Conservation (phyloP, 495 filamentous ascomycete genomes). For the Penicillium cataractarum region DNA sequence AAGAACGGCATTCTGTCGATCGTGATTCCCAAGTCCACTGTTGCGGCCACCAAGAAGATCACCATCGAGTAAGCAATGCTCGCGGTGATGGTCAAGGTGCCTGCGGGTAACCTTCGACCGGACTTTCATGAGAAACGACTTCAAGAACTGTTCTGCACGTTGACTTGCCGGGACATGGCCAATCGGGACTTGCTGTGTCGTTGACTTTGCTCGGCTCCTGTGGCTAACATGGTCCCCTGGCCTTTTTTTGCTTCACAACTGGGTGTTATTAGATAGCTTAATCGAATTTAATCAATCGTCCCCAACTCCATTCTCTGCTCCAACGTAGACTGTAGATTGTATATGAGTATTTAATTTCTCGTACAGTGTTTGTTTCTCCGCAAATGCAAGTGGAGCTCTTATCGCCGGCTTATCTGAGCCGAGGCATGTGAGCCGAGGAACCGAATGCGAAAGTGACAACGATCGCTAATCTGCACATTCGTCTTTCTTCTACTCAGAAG, state of each 20-base stretch:
- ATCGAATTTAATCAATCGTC: not conserved
- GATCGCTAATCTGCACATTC: not conserved
- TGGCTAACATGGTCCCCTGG: not conserved
- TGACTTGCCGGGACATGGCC: not conserved
- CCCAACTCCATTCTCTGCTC: not conserved
- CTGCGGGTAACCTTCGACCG: not conserved
- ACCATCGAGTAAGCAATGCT: constrained; percentile 55
- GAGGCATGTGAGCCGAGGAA: constrained; percentile 18
- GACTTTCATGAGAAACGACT: constrained; percentile 7
- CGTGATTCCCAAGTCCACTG: constrained; percentile 78
- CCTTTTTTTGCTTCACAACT: not conserved
- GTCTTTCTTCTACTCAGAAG: not conserved
- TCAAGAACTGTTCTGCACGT: not conserved
- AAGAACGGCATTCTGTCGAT: constrained; percentile 80
- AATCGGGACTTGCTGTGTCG: not conserved
- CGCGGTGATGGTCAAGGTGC: not conserved
- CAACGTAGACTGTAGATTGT: not conserved
- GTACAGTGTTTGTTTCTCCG: not conserved
- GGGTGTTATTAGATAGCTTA: not conserved
- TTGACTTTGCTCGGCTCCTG: not conserved
- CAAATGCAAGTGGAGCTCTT: constrained; percentile 6
- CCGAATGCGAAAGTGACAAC: not conserved
- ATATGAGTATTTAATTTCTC: not conserved
- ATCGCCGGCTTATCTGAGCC: constrained; percentile 23
- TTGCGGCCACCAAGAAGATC: constrained; percentile 56